phyloP scores from a whole-genome alignment of 163 green algal species.

The Scenedesmus sp. region DNA sequence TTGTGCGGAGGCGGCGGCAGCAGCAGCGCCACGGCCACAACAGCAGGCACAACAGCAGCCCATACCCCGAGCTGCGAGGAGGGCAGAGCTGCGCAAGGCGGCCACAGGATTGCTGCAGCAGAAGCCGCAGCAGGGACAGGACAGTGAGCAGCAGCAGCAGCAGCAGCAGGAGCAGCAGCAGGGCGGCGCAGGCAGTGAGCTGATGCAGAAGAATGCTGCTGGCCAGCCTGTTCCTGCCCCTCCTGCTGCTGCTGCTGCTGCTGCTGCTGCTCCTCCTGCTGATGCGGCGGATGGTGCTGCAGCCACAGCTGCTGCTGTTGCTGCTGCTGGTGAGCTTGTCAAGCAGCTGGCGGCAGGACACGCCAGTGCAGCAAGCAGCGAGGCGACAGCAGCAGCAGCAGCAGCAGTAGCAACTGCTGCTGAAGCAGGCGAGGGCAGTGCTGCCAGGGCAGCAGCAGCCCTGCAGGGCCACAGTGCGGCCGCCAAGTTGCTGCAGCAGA shows the following conservation, averaged over 20 bases:
- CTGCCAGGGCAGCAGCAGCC: conserved; percentile 6
- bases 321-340: background rate
- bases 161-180: background rate
- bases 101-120: background rate
- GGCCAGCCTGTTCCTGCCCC: too few relatives aligned
- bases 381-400: background rate
- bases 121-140: background rate
- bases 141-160: too few relatives aligned
- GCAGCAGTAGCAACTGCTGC: background rate
- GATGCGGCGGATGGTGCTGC: background rate
- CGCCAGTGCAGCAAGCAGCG: background rate
- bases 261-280: background rate
- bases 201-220: background rate
- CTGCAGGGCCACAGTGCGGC: background rate
- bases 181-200: background rate
- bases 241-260: background rate
- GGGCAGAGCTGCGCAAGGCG: background rate
- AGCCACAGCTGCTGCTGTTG: background rate
- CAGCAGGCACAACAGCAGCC: background rate
- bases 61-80: background rate
- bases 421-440: background rate
- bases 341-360: background rate
- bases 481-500: conserved; percentile 3
- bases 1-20: background rate
- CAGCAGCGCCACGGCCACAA: background rate